These are phyloP conservation scores for Termitomyces sp. DNA, from an alignment of 768 basidiomycete species.

Conservation along the genomic window DNA sequence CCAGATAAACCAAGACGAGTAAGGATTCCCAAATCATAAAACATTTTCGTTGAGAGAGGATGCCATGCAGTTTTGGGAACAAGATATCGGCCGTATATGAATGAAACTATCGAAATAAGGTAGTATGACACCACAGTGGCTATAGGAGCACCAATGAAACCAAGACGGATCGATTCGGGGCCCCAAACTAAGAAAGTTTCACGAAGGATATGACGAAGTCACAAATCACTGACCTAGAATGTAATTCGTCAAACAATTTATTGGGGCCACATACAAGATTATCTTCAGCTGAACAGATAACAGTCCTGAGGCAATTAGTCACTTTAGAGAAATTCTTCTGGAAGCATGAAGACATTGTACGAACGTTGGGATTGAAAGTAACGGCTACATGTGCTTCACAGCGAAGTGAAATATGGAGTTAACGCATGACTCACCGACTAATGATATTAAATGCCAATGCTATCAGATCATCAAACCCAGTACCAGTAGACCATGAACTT, in stretches of 20 bases:
- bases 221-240: constrained; percentile 48
- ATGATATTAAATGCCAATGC: constrained; percentile 1
- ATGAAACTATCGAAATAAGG: constrained; percentile 54
- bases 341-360: background rate
- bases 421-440: background rate
- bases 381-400: background rate
- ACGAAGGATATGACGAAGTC: background rate
- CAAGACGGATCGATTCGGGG: constrained; percentile 66
- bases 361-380: background rate
- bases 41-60: background rate
- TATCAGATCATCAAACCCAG: background rate
- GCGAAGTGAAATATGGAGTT: background rate
- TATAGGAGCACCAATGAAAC: constrained; percentile 88
- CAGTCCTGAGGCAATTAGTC: background rate
- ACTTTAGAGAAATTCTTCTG: background rate
- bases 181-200: constrained; percentile 60
- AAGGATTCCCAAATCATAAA: too few species aligned
- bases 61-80: constrained; percentile 77
- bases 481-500: background rate
- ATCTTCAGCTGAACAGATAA: constrained; percentile 61
- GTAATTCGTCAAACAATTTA: constrained; percentile 50
- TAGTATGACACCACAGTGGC: constrained; percentile 85
- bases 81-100: constrained; percentile 56
- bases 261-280: constrained; percentile 33
- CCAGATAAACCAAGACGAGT: too few species aligned